These are phyloP conservation scores for Barnettozyma vustinii DNA, from an alignment of 805 yeast species.

Conservation along the genomic window DNA sequence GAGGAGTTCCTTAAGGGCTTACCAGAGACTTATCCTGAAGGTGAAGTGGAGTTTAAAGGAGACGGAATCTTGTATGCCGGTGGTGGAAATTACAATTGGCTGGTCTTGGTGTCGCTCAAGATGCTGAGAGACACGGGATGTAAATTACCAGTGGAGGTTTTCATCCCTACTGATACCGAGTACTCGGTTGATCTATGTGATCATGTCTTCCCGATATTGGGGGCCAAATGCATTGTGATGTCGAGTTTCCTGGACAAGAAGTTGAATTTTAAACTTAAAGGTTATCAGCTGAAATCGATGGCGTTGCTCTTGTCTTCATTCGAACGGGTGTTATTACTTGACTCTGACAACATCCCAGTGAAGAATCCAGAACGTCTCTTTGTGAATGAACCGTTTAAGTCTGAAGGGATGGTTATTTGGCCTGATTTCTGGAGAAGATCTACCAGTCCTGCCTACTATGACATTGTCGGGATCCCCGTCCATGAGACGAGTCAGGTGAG, in stretches of 20 bases:
- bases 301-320: conserved; percentile 75
- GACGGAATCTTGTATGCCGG: conserved; percentile 68
- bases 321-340: conserved; percentile 68
- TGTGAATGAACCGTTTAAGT: conserved; percentile 29
- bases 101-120: conserved; percentile 48
- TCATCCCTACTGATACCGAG: conserved; percentile 65
- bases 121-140: conserved; percentile 60
- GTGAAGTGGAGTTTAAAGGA: conserved; percentile 33
- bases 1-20: conserved; percentile 25
- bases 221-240: conserved; percentile 59
- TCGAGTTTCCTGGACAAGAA: conserved; percentile 37
- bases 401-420: conserved; percentile 50
- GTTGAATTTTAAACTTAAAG: conserved; percentile 36
- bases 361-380: conserved; percentile 43
- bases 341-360: conserved; percentile 65
- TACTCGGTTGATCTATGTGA: conserved; percentile 71
- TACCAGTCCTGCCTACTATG: conserved; percentile 53
- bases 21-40: conserved; percentile 37
- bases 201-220: conserved; percentile 55
- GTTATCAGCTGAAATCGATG: conserved; percentile 67
- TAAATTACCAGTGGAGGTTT: conserved; percentile 72
- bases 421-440: conserved; percentile 72
- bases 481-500: conserved; percentile 27
- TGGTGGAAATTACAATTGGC: conserved; percentile 68
- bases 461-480: conserved; percentile 44